These are phyloP conservation scores for Boletus patriciae DNA, from an alignment of 768 basidiomycete species.

Conservation along the genomic window DNA sequence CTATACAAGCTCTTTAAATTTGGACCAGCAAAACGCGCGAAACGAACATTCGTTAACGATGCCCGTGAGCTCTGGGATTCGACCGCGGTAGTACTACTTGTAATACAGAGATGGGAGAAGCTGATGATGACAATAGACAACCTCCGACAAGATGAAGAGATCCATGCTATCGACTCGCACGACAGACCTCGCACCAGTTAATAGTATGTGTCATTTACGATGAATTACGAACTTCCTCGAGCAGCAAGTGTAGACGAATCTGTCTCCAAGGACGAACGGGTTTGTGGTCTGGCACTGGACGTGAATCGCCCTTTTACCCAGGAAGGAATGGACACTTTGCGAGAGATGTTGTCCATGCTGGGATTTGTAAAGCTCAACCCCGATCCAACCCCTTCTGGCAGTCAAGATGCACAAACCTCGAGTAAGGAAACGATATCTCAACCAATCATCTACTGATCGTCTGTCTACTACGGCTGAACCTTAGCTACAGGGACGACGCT, in stretches of 20 bases:
- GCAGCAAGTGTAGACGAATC: background rate
- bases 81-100: background rate
- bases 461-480: background rate
- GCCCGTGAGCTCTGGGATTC: background rate
- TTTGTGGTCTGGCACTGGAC: background rate
- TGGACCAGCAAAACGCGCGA: background rate
- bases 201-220: background rate
- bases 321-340: background rate
- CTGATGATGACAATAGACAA: background rate
- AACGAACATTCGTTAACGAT: background rate
- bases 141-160: slow-evolving; percentile 5
- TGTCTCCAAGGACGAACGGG: background rate
- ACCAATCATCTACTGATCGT: too few species aligned
- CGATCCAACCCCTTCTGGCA: too few species aligned
- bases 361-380: too few species aligned
- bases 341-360: background rate
- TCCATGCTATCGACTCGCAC: background rate
- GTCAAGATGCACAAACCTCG: too few species aligned
- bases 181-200: background rate
- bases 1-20: background rate
- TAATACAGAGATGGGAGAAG: background rate
- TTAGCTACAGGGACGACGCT: too few species aligned
- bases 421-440: too few species aligned
- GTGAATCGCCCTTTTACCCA: background rate
- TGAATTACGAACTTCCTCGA: background rate